A percentile compares a stretch with the other conserved stretches of the same genome.
These are phyloP conservation scores for Passiflora organensis DNA, from an alignment of 345 rosid species.

Conservation along the genomic window DNA sequence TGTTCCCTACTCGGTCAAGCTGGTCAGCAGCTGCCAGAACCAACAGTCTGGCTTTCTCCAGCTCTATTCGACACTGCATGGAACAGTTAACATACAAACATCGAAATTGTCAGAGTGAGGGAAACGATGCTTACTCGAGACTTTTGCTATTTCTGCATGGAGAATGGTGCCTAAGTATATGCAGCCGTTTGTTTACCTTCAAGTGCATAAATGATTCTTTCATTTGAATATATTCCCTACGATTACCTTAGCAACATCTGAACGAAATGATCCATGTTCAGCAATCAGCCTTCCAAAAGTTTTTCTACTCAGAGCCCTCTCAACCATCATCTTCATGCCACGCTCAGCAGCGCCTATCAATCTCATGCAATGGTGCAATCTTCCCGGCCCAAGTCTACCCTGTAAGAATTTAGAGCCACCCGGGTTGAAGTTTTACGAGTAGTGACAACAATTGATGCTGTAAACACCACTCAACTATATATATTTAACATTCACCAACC, in stretches of 20 bases:
- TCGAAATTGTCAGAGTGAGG: no score
- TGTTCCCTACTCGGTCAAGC: conserved; percentile 90
- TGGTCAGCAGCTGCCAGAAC: conserved; percentile 90
- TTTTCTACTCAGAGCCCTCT: conserved; percentile 74
- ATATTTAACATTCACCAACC: no score
- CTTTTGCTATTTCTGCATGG: neutral
- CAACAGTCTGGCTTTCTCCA: conserved; percentile 73
- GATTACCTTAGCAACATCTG: conserved; percentile 79
- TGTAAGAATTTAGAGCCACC: conserved; percentile 30
- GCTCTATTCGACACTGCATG: conserved; percentile 76
- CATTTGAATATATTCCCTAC: neutral
- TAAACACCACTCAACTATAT: no score
- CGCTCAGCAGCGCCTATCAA: conserved; percentile 96
- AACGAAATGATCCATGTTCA: conserved; percentile 81
- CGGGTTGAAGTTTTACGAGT: neutral
- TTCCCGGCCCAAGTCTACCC: conserved; percentile 99
- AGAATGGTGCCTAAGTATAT: no score
- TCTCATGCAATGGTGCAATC: conserved; percentile 99
- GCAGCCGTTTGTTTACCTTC: neutral
- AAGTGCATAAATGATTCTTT: neutral
- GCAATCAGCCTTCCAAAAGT: conserved; percentile 83
- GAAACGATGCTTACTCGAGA: no score
- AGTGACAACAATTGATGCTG: no score
- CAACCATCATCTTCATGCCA: conserved; percentile 89
- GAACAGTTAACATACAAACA: neutral